Evolutionary conservation across 1,284 basidiomycete species (phyloP), one percentile per base, ranked within the genome.

Genomic region (Ceratobasidium papillatum): DNA sequence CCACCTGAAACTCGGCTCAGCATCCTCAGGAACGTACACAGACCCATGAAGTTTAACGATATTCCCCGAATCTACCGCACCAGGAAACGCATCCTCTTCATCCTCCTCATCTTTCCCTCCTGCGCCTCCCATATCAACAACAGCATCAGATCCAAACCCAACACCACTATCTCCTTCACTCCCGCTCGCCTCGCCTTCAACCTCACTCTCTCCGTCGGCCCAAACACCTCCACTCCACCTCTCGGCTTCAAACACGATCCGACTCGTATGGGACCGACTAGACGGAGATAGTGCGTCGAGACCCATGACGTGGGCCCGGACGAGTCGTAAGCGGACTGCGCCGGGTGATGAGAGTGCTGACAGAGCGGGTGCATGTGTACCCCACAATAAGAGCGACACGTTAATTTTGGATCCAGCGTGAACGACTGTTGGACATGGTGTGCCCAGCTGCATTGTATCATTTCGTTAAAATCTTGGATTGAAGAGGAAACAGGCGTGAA

Each of bases 61-160:
- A 2, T 56, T 61, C 84, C 89, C 78, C 80, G 81, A 78, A 83
- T 79, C 80, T 83, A 84, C 62, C 83, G 83, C 75, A 88, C 88
- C 77, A 14, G 93, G 82, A 79, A 89, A 93, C 75, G 87, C 86
- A 22, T 86, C 83, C 52, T 86, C 86, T 78, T 92, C 89, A 73
- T 88, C 87, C 8, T 65, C 63, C 7, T 34, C 45, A 12, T 34
- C 43, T 27, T 65, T 45, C n/a, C 22, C 22, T 7, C 3, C 34
- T 32, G 30, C 32, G 12, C 34, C 3, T 41, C 59, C 56, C 32
- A 34, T 19, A n/a, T 59, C 56, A 14, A 59, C 56, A 7, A 56
- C 43, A 8, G 11, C 30, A n/a, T 51, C 59, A 14, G 27, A 17
- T 30, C 51, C 51, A 45, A 47, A 14, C 22, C 36, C 63, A n/a